Evolutionary conservation across 1,284 basidiomycete genomes (phyloP).

Genomic region (Ustilago trichophora): DNA sequence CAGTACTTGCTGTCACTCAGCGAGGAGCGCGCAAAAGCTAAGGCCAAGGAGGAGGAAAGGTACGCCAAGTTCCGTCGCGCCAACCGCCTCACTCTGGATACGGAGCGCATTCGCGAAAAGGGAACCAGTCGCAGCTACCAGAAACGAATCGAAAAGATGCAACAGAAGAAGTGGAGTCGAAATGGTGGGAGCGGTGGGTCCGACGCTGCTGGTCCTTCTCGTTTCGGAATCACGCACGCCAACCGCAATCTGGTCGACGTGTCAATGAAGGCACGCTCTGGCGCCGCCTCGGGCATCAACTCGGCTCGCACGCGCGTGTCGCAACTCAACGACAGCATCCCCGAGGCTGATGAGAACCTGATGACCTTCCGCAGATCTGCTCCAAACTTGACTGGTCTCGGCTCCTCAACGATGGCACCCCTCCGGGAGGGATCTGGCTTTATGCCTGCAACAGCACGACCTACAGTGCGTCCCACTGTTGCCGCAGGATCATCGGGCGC

Average conservation of each 20-base stretch:
- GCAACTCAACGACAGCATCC: conserved; percentile 37
- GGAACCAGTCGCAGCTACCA: conserved; percentile 19
- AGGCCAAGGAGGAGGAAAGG: conserved; percentile 8
- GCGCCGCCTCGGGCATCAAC: conserved; percentile 6
- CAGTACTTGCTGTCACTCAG: conserved; percentile 20
- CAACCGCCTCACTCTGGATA: conserved; percentile 12
- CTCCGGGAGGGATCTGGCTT: neutral
- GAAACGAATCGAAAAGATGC: conserved; percentile 18
- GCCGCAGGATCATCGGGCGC: neutral
- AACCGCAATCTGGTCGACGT: conserved; percentile 23
- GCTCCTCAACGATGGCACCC: conserved; percentile 11
- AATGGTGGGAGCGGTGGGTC: neutral
- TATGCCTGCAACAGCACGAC: neutral
- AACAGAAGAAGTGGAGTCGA: conserved; percentile 18
- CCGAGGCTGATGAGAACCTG: conserved; percentile 20
- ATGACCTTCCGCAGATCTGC: conserved; percentile 25
- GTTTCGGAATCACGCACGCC: conserved; percentile 2
- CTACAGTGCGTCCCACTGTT: neutral
- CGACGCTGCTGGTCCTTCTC: conserved; percentile 14
- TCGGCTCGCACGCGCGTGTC: conserved; percentile 25
- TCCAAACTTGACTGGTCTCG: too few species aligned
- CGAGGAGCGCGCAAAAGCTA: conserved; percentile 1
- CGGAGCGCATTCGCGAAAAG: conserved; percentile 16
- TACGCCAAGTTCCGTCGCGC: conserved; percentile 13
- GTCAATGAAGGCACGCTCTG: conserved; percentile 26